Evolutionary conservation across 805 yeast genomes (phyloP), one percentile per base, ranked within the genome.

Genomic region (Danielozyma ontarioensis): DNA sequence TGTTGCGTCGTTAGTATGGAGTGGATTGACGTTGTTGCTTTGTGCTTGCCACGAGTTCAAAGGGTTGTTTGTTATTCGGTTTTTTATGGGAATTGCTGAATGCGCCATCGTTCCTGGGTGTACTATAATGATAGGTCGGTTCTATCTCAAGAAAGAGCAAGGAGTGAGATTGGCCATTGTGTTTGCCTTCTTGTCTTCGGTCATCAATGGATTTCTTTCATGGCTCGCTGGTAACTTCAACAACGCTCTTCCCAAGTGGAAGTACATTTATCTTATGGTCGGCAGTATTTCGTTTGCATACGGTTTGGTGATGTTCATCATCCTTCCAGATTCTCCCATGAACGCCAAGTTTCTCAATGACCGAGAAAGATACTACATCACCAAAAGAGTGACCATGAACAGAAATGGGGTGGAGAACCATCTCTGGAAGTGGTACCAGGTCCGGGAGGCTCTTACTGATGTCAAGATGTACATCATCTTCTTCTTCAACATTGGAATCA

Each of bases 31-130:
- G 2, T 34, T 46, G 25, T 33, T 41, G 14, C 26, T 37, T 29
- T 33, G 29, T 13, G 32, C 32, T 7, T 41, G 50, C 27, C 22
- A 34, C 12, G 29, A 27, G 17, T 50, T 36, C 32, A 45, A 36
- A 10, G 39, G 42, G 4, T 32, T 50, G 11, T 33, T 48, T 14
- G 46, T 32, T 7, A 24, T 47, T n/a, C 35, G 54, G 25, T 39
- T 50, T 26, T 19, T 50, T 2, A 37, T 45, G 48, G 56, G 64
- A 15, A 28, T 63, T 8, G 44, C 51, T 32, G 71, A 65, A 44
- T 37, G 47, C 25, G 47, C 43, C 25, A 41, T 45, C 35, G 50
- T 44, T 8, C 52, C 54, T 5, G 47, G 45, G 13, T 35, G 37
- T 21, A 41, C 46, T 25, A 27, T 49, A n/a, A 30, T 40, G 27